Evolutionary conservation across 805 yeast species (phyloP).

Genomic region (Hanseniaspora meyeri): DNA sequence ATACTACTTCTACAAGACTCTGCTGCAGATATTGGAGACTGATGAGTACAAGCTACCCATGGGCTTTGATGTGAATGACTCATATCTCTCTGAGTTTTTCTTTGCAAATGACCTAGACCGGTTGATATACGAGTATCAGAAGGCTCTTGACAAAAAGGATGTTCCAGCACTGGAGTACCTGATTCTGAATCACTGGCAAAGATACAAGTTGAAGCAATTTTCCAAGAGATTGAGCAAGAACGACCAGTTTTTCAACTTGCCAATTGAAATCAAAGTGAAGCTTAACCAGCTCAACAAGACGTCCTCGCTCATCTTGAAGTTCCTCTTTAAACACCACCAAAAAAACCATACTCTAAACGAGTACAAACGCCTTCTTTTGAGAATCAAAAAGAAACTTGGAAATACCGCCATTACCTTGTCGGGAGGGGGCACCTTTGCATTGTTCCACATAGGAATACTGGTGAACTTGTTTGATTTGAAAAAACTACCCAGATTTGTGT

Average conservation of each 20-base stretch:
- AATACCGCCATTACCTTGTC: conserved; percentile 87
- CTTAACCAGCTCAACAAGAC: not conserved
- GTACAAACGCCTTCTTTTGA: conserved; percentile 23
- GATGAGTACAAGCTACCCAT: not conserved
- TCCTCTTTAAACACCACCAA: not conserved
- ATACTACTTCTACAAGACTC: conserved; percentile 4
- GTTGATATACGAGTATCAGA: not conserved
- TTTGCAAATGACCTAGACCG: conserved; percentile 2
- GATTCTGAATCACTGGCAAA: conserved; percentile 12
- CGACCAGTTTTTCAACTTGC: conserved; percentile 7
- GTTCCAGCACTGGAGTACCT: not conserved
- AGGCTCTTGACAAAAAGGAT: not conserved
- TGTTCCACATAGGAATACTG: conserved; percentile 84
- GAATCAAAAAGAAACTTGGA: conserved; percentile 79
- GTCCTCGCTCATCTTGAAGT: not conserved
- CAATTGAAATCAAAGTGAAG: conserved; percentile 2
- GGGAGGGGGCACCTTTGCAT: conserved; percentile 92
- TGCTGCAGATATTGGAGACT: not conserved
- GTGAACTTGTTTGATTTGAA: conserved; percentile 63
- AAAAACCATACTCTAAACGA: not conserved
- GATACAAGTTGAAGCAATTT: conserved; percentile 8
- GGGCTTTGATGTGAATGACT: not conserved
- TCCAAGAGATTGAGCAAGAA: conserved; percentile 1
- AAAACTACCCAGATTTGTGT: conserved; percentile 70
- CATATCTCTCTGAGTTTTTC: not conserved